Evolutionary conservation across 768 basidiomycete species (phyloP).

Genomic region (Phallus indusiatus): DNA sequence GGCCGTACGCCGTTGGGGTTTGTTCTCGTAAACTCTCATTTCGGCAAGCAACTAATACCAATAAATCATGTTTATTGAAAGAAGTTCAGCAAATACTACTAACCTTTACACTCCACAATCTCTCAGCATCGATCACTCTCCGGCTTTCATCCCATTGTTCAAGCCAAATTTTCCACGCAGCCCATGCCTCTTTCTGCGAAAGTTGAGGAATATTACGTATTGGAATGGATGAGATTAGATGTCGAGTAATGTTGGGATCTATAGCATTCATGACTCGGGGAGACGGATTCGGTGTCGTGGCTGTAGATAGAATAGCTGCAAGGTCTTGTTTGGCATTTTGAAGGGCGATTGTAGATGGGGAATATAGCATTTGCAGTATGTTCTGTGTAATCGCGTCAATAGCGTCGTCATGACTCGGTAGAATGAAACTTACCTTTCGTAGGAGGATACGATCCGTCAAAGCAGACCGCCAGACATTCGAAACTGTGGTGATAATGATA

Average conservation of each 20-base stretch:
- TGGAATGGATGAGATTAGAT: conserved; percentile 58
- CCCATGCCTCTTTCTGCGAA: conserved; percentile 41
- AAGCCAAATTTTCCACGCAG: conserved; percentile 37
- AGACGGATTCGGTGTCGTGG: conserved; percentile 34
- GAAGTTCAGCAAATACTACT: background rate
- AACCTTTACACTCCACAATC: conserved; percentile 5
- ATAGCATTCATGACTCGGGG: conserved; percentile 41
- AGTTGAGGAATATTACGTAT: conserved; percentile 51
- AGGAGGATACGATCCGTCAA: conserved; percentile 44
- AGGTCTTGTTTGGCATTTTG: background rate
- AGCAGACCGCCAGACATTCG: conserved; percentile 35
- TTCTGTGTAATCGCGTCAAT: background rate
- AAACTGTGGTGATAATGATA: conserved; percentile 22
- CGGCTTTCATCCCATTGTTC: conserved; percentile 48
- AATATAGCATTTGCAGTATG: background rate
- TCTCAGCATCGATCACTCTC: conserved; percentile 11
- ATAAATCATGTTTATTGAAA: background rate
- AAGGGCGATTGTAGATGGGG: background rate
- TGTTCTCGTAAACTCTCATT: conserved; percentile 2
- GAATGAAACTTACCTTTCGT: conserved; percentile 38
- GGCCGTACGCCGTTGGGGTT: conserved; percentile 32
- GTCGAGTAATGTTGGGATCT: conserved; percentile 58
- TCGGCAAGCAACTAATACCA: background rate
- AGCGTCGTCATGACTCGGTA: background rate
- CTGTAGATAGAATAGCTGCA: conserved; percentile 5